Evolutionary conservation across 31 red algal genomes (phyloP).

Genomic region (Bonnemaisonia californica): DNA sequence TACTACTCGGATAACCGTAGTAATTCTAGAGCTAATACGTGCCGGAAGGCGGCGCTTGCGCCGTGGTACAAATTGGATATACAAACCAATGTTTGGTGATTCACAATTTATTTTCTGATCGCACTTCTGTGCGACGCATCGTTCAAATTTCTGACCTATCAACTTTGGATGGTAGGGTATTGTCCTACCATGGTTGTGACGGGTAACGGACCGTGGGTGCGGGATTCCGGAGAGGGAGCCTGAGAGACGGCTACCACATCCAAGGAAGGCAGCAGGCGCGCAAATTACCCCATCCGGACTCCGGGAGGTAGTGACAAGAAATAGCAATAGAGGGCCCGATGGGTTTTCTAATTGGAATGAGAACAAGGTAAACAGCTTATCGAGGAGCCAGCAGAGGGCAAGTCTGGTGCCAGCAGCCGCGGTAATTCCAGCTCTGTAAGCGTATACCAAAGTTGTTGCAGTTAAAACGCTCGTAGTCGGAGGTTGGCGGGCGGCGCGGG

Average conservation of each 20-base stretch:
- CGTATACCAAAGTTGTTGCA: slow-evolving; percentile 97
- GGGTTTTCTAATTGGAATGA: slow-evolving; percentile 44
- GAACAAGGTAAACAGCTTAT: slow-evolving; percentile 53
- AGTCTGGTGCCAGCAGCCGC: slow-evolving; percentile 91
- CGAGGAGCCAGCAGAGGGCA: slow-evolving; percentile 80
- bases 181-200: slow-evolving; percentile 75
- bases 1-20: slow-evolving; percentile 62
- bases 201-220: slow-evolving; percentile 70
- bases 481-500: slow-evolving; percentile 47
- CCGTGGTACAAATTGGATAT: slow-evolving; percentile 21
- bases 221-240: slow-evolving; percentile 73
- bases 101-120: slow-evolving; percentile 26
- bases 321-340: slow-evolving; percentile 66
- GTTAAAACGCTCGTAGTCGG: slow-evolving; percentile 93
- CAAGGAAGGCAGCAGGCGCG: slow-evolving; percentile 45
- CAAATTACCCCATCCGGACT: slow-evolving; percentile 75
- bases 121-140: slow-evolving; percentile 31
- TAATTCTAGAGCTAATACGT: slow-evolving; percentile 89
- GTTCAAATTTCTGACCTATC: slow-evolving; percentile 79
- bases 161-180: slow-evolving; percentile 72
- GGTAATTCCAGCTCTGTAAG: slow-evolving; percentile 92
- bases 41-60: slow-evolving; percentile 1
- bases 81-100: slow-evolving; percentile 37
- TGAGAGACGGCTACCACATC: slow-evolving; percentile 58
- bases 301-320: slow-evolving; percentile 79